Conservation (phyloP, 179 eudicot genomes). For the Carnegiea gigantea region DNA sequence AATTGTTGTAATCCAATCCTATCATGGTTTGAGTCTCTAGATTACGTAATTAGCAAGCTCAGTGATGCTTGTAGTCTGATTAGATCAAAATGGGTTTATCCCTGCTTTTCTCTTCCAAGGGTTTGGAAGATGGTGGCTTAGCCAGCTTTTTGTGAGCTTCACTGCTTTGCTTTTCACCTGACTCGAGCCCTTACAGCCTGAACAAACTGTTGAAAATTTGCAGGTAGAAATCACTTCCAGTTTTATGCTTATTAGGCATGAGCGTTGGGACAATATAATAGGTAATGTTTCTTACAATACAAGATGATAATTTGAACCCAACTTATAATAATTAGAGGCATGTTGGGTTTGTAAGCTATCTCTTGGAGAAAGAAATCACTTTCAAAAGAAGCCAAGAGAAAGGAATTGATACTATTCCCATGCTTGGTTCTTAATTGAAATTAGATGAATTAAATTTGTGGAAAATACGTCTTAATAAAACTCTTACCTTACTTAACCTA, state of each 20-base stretch:
- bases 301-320: background rate
- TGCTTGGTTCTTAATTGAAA: too few species aligned
- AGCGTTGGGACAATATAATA: too few species aligned
- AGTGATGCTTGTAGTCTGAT: background rate
- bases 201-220: background rate
- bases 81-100: background rate
- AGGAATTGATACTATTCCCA: too few species aligned
- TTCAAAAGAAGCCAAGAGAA: too few species aligned
- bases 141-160: too few species aligned
- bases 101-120: background rate
- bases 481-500: too few species aligned
- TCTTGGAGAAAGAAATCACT: too few species aligned
- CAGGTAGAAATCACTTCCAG: background rate
- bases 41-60: background rate
- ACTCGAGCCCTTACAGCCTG: background rate
- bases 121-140: too few species aligned
- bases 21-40: background rate
- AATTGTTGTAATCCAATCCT: background rate
- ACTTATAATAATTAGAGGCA: too few species aligned
- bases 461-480: too few species aligned
- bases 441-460: too few species aligned
- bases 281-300: background rate
- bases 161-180: background rate
- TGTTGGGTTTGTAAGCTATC: too few species aligned
- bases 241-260: background rate